Evolutionary conservation across 441 rosid species (phyloP), one percentile per base, ranked within the genome.

Genomic region (Oxalis stricta): DNA sequence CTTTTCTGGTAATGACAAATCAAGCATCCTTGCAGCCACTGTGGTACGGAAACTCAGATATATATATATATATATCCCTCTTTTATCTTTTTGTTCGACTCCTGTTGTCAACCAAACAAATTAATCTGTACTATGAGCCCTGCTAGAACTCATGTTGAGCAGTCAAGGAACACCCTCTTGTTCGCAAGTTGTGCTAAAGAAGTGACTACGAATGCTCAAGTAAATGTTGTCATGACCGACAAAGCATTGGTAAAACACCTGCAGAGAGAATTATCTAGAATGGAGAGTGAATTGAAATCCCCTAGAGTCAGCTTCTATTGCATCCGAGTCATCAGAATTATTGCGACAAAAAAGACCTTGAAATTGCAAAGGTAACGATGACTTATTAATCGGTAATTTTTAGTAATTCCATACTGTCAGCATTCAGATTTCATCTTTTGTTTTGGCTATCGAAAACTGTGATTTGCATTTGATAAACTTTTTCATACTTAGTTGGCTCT

Each of bases 131-230:
- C 86, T 33, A 50, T 75, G 69, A 80, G 86, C 65, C 86, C 89
- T 43, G 86, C 89, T 35, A 58, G 78, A 64, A 47, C 54, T 48
- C 84, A 84, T 51, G 77, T 71, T 38, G 89, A 84, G 59, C 94
- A 84, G 65, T 75, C 94, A 48, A 68, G 89, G 59, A 84, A 84
- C 55, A 80, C 86, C 29, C 73, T 84, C 55, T 56, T 79, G 66
- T 84, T 84, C 44, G 89, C 94, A 32, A 75, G 84, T 57, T 75
- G 86, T 63, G 94, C 94, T 15, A 80, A 84, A 59, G 94, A 77
- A 58, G 86, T 84, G 61, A 46, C 73, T 28, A 84, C 84, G 35
- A 79, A 75, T 68, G 89, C 89, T 43, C 77, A 77, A 55, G 80
- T 84, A 46, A 77, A 80, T 35, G 73, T 77, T 17, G 73, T 84